Evolutionary conservation across 2,329 filamentous ascomycete genomes (phyloP).

Genomic region (Aspergillus sojae): DNA sequence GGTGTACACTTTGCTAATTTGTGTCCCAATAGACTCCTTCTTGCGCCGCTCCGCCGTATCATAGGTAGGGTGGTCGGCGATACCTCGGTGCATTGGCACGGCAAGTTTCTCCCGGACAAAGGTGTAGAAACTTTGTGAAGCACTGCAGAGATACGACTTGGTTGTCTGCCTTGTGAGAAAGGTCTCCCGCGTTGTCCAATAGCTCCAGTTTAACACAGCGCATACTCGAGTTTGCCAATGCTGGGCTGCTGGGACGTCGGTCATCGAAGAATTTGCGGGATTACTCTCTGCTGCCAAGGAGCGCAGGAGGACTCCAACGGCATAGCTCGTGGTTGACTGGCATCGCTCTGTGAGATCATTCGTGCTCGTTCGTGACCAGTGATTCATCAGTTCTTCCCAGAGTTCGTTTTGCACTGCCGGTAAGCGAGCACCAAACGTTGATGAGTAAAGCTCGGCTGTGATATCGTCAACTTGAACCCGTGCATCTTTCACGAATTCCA

Average conservation of each 20-base stretch:
- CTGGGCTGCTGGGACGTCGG: background rate
- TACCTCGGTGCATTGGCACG: slow-evolving; percentile 36
- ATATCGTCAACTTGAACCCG: background rate
- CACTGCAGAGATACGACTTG: slow-evolving; percentile 29
- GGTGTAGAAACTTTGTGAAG: slow-evolving; percentile 36
- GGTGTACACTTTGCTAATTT: slow-evolving; percentile 29
- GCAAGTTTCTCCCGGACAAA: slow-evolving; percentile 39
- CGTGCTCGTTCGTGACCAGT: slow-evolving; percentile 18
- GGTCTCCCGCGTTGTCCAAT: slow-evolving; percentile 15
- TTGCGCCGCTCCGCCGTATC: slow-evolving; percentile 9
- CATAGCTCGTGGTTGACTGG: background rate
- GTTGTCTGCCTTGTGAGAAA: slow-evolving; percentile 22
- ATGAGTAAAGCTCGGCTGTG: background rate
- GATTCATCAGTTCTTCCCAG: slow-evolving; percentile 20
- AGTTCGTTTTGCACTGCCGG: background rate
- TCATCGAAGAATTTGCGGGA: background rate
- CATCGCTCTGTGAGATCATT: slow-evolving; percentile 18
- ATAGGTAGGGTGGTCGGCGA: slow-evolving; percentile 32
- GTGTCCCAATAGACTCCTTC: slow-evolving; percentile 25
- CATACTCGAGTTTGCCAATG: background rate
- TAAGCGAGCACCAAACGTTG: background rate
- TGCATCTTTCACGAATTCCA: slow-evolving; percentile 6
- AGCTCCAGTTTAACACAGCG: background rate
- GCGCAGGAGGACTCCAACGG: background rate
- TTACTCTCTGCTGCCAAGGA: background rate